Evolutionary conservation across 1,284 basidiomycete species (phyloP).

Genomic region (Neolentinus lepideus): DNA sequence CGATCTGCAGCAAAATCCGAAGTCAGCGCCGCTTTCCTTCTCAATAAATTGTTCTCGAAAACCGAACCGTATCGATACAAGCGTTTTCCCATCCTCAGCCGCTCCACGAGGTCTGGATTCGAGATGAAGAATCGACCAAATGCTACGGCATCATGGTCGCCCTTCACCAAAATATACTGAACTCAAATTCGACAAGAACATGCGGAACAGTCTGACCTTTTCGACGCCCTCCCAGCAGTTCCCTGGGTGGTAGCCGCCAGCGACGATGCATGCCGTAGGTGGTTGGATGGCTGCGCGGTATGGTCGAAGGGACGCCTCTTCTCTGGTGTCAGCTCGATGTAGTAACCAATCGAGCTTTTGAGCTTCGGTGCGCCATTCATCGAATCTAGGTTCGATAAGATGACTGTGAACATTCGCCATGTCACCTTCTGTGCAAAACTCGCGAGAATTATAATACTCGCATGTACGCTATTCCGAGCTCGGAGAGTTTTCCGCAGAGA

Average conservation of each 20-base stretch:
- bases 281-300: not conserved
- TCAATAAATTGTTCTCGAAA: not conserved
- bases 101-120: constrained; percentile 1
- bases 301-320: not conserved
- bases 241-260: not conserved
- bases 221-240: constrained; percentile 4
- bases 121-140: constrained; percentile 2
- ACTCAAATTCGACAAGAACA: no score
- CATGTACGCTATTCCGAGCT: constrained; percentile 1
- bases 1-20: not conserved
- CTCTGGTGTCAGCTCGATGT: not conserved
- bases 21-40: not conserved
- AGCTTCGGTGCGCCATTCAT: not conserved
- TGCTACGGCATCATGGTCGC: constrained; percentile 2
- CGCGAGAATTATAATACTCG: not conserved
- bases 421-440: not conserved
- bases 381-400: constrained; percentile 2
- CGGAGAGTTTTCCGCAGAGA: not conserved
- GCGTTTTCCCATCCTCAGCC: constrained; percentile 1
- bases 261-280: constrained; percentile 1
- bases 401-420: not conserved
- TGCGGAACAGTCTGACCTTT: no score
- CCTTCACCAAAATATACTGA: not conserved
- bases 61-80: constrained; percentile 1
- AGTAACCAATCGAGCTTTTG: not conserved